phyloP scores from a whole-genome alignment of 495 filamentous ascomycete genomes.

The Aspergillus indologenus region DNA sequence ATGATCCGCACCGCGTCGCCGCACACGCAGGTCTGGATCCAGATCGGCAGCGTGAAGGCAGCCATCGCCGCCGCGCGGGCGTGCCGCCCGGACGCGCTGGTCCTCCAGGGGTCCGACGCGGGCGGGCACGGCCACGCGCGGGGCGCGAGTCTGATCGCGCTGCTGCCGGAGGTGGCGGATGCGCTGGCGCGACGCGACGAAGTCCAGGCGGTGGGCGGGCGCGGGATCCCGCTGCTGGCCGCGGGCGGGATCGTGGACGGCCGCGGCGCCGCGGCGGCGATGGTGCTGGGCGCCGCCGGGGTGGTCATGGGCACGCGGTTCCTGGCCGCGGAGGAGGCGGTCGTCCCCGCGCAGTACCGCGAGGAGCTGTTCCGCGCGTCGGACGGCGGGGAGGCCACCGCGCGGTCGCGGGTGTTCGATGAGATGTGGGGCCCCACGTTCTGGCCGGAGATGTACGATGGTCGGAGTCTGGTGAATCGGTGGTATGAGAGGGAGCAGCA shows the following conservation, averaged over 20 bases:
- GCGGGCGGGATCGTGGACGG: slow-evolving; percentile 69
- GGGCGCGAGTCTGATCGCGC: slow-evolving; percentile 52
- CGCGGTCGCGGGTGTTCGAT: slow-evolving; percentile 66
- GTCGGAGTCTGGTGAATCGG: slow-evolving; percentile 58
- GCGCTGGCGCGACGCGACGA: too few species aligned
- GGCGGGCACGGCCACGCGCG: slow-evolving; percentile 67
- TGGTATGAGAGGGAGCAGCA: slow-evolving; percentile 39
- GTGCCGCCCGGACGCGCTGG: slow-evolving; percentile 57
- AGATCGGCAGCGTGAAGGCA: slow-evolving; percentile 61
- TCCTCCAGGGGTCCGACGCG: slow-evolving; percentile 69
- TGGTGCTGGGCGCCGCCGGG: slow-evolving; percentile 61
- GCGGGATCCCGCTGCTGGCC: slow-evolving; percentile 53
- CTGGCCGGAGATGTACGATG: slow-evolving; percentile 63
- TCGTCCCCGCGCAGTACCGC: slow-evolving; percentile 54
- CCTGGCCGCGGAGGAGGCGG: slow-evolving; percentile 57
- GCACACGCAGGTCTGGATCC: slow-evolving; percentile 62
- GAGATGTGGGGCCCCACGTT: slow-evolving; percentile 56
- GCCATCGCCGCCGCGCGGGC: slow-evolving; percentile 43
- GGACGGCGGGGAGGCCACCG: slow-evolving; percentile 64
- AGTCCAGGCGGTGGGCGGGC: slow-evolving; percentile 20
- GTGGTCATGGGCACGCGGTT: slow-evolving; percentile 70
- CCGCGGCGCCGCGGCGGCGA: slow-evolving; percentile 55
- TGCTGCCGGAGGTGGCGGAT: slow-evolving; percentile 57
- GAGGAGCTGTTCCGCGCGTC: slow-evolving; percentile 52
- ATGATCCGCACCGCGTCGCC: slow-evolving; percentile 23